phyloP scores from a whole-genome alignment of 495 filamentous ascomycete species.

The Penicillium nucicola region DNA sequence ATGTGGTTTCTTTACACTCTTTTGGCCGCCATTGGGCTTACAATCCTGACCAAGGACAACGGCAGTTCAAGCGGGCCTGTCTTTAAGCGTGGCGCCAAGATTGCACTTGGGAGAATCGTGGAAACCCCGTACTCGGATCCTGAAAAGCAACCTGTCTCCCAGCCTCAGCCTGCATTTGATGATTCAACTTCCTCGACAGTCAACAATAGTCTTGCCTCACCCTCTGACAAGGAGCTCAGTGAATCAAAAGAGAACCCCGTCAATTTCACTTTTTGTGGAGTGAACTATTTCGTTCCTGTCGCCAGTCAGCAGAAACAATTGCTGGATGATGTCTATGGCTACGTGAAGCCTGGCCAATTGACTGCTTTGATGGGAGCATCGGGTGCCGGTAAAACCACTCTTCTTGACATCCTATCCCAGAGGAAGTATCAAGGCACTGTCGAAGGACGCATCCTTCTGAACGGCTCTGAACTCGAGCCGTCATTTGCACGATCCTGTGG shows the following conservation, averaged over 20 bases:
- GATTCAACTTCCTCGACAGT: no score
- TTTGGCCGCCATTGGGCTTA: not conserved
- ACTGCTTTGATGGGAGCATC: constrained; percentile 55
- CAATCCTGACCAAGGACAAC: not conserved
- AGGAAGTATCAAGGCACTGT: constrained; percentile 48
- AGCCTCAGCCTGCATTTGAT: no score
- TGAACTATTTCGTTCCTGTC: no score
- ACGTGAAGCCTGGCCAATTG: constrained; percentile 62
- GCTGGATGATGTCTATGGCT: constrained; percentile 60
- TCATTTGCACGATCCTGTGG: constrained; percentile 89
- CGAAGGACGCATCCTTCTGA: constrained; percentile 49
- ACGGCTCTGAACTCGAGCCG: constrained; percentile 54
- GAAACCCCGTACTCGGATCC: no score
- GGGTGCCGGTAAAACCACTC: constrained; percentile 55
- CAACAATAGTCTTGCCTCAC: no score
- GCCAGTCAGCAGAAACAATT: no score
- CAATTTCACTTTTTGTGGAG: no score
- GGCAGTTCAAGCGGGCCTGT: not conserved
- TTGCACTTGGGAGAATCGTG: no score
- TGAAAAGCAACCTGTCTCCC: no score
- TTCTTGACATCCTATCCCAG: constrained; percentile 44
- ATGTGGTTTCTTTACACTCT: not conserved
- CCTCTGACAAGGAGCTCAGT: no score
- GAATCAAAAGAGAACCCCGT: no score
- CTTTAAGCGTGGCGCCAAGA: not conserved